Evolutionary conservation across 257 asterid species (phyloP).

Genomic region (Perilla frutescens): DNA sequence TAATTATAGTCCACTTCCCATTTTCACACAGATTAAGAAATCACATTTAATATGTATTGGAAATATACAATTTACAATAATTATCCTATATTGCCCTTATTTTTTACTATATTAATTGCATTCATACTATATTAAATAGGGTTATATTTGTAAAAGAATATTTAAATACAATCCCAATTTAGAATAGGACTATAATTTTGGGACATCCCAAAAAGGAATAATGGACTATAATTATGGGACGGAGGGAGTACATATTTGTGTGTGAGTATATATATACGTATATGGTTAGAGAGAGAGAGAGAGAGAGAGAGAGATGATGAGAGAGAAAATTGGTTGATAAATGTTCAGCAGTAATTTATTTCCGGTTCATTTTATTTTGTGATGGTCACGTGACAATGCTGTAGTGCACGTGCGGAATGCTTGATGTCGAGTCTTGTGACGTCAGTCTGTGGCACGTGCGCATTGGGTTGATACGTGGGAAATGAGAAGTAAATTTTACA

Average conservation of each 20-base stretch:
- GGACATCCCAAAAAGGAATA: no score
- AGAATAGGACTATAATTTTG: no score
- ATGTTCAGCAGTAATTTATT: not conserved
- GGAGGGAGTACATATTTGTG: not conserved
- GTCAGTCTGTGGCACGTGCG: slow-evolving; percentile 37
- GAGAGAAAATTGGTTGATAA: slow-evolving; percentile 18
- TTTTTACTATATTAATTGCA: no score
- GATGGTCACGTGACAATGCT: slow-evolving; percentile 40
- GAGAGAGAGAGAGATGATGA: slow-evolving; percentile 12
- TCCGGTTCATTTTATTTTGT: not conserved
- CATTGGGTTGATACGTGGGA: slow-evolving; percentile 34
- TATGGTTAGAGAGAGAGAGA: slow-evolving; percentile 26
- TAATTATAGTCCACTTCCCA: no score
- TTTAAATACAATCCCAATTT: no score
- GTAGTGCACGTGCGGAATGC: slow-evolving; percentile 38
- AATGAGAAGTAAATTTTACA: not conserved
- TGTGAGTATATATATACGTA: slow-evolving; percentile 14
- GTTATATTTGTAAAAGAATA: no score
- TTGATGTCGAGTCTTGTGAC: slow-evolving; percentile 29
- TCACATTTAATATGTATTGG: no score
- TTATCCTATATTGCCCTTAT: no score
- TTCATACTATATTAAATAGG: no score
- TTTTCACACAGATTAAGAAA: no score
- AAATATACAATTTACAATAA: no score
- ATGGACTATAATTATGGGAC: no score